phyloP scores from a whole-genome alignment of 306 rosid species.

The Gillenia trifoliata region DNA sequence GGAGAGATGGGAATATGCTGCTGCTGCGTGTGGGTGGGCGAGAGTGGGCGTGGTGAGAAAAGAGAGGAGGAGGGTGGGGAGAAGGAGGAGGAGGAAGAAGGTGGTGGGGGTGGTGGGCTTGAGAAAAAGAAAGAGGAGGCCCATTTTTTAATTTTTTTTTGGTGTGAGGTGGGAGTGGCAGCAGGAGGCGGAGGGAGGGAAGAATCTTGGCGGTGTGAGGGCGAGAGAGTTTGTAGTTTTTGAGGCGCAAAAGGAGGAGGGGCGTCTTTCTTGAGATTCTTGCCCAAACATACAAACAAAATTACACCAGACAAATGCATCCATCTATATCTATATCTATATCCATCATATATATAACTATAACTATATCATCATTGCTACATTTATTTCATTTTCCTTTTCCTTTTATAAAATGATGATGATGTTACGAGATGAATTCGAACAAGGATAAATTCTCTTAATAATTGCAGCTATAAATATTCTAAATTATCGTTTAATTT shows the following conservation, averaged over 20 bases:
- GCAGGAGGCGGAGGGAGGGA: neutral
- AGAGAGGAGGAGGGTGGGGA: neutral
- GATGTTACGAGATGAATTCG: too few species aligned
- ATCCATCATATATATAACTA: neutral
- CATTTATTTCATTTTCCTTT: neutral
- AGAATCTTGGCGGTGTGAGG: neutral
- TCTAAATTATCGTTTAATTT: neutral
- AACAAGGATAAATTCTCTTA: neutral
- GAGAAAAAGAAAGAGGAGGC: neutral
- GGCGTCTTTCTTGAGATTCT: neutral
- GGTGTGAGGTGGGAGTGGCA: neutral
- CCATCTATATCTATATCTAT: neutral
- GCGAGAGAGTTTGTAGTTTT: constrained; percentile 3
- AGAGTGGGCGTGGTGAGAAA: neutral
- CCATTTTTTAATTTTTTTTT: neutral
- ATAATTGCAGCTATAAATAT: too few species aligned
- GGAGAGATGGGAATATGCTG: neutral
- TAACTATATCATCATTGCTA: neutral
- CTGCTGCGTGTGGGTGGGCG: neutral
- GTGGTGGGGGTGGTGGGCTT: neutral
- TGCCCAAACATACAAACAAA: constrained; percentile 2
- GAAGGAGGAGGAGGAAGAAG: neutral
- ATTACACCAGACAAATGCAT: neutral
- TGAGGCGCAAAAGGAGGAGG: constrained; percentile 13
- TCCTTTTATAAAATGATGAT: too few species aligned